phyloP scores from a whole-genome alignment of 495 filamentous ascomycete species.

The Aspergillus taichungensis region DNA sequence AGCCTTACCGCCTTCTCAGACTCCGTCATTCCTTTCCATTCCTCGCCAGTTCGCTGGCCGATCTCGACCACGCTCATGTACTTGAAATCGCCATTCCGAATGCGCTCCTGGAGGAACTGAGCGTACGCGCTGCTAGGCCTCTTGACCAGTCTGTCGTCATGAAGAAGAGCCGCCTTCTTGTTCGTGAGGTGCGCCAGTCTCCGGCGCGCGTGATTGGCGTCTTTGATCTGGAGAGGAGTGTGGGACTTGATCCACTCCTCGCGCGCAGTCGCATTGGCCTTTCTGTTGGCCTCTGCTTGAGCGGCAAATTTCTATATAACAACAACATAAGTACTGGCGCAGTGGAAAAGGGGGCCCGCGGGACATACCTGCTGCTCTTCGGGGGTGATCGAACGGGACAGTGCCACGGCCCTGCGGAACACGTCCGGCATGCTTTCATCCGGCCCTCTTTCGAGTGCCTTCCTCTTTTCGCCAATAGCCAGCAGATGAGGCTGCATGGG shows the following conservation, averaged over 20 bases:
- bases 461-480: slow-evolving; percentile 14
- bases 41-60: slow-evolving; percentile 22
- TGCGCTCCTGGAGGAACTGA: slow-evolving; percentile 40
- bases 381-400: slow-evolving; percentile 16
- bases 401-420: slow-evolving; percentile 10
- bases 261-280: slow-evolving; percentile 34
- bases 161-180: slow-evolving; percentile 19
- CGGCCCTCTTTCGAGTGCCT: slow-evolving; percentile 1
- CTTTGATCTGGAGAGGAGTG: slow-evolving; percentile 45
- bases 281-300: slow-evolving; percentile 39
- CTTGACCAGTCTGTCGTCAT: slow-evolving; percentile 54
- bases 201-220: slow-evolving; percentile 56
- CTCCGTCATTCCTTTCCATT: slow-evolving; percentile 49
- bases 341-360: neutral
- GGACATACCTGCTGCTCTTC: slow-evolving; percentile 30
- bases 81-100: slow-evolving; percentile 38
- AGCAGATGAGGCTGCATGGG: slow-evolving; percentile 1
- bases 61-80: slow-evolving; percentile 20
- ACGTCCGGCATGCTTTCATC: neutral
- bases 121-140: slow-evolving; percentile 25
- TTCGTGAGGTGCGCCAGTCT: slow-evolving; percentile 27
- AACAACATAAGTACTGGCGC: neutral
- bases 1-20: slow-evolving; percentile 47
- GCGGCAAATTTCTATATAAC: slow-evolving; percentile 40
- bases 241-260: slow-evolving; percentile 52